A percentile compares a stretch with the other conserved stretches of the same genome.
phyloP scores from a whole-genome alignment of 768 basidiomycete genomes.

The Gelatoporia subvermispora region DNA sequence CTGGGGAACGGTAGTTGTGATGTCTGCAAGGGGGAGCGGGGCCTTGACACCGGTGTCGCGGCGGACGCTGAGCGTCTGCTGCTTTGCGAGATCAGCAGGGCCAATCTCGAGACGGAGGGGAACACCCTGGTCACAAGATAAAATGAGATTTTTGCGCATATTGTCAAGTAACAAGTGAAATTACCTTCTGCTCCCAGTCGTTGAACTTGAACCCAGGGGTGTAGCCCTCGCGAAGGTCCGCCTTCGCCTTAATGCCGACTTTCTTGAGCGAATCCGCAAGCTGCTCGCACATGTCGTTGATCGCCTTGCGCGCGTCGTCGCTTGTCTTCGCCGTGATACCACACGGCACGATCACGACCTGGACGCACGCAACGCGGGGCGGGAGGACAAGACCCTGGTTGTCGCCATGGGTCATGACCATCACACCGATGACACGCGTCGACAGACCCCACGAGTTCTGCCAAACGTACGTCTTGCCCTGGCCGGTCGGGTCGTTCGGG shows the following conservation, averaged over 20 bases:
- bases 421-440: constrained; percentile 94
- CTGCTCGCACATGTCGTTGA: constrained; percentile 75
- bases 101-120: constrained; percentile 97
- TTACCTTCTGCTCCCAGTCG: constrained; percentile 97
- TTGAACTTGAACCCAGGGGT: constrained; percentile 99
- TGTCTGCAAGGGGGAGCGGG: constrained; percentile 45
- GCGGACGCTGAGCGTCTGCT: constrained; percentile 79
- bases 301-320: constrained; percentile 59
- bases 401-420: constrained; percentile 99
- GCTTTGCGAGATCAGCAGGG: constrained; percentile 82
- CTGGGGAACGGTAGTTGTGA: constrained; percentile 45
- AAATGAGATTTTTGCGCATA: no score
- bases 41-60: constrained; percentile 69
- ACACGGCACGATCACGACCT: constrained; percentile 89
- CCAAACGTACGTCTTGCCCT: constrained; percentile 82
- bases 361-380: constrained; percentile 91
- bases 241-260: constrained; percentile 75
- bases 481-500: constrained; percentile 65
- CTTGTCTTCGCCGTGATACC: constrained; percentile 86
- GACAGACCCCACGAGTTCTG: constrained; percentile 99
- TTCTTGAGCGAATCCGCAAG: constrained; percentile 71
- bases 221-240: constrained; percentile 91
- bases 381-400: constrained; percentile 96
- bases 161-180: not conserved
- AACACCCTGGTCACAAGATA: constrained; percentile 69